phyloP scores from a whole-genome alignment of 2,329 filamentous ascomycete species.

The Cercospora citrullina region DNA sequence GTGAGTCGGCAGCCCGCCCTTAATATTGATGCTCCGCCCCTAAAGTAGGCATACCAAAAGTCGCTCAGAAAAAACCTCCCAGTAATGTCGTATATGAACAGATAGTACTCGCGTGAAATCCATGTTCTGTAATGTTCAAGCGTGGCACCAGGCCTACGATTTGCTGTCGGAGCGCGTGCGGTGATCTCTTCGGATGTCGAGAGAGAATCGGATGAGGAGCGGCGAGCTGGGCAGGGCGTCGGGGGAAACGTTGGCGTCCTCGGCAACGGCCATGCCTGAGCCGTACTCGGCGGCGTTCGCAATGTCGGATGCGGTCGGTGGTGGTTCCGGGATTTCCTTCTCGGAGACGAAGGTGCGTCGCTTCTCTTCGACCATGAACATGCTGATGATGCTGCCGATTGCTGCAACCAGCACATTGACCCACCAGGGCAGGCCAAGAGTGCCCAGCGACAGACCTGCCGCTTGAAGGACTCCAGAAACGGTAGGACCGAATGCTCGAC shows the following conservation, averaged over 20 bases:
- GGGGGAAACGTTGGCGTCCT: conserved; percentile 30
- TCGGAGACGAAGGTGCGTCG: conserved; percentile 33
- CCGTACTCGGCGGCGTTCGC: conserved; percentile 26
- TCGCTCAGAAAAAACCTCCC: conserved; percentile 28
- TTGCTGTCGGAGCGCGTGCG: conserved; percentile 27
- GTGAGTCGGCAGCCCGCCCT: conserved; percentile 14
- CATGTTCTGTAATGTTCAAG: conserved; percentile 7
- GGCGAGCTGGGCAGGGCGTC: conserved; percentile 33
- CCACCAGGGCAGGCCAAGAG: conserved; percentile 94
- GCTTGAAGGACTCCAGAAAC: conserved; percentile 84
- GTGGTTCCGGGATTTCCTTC: conserved; percentile 26
- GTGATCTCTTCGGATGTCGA: conserved; percentile 27
- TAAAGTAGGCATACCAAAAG: conserved; percentile 18
- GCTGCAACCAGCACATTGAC: conserved; percentile 74
- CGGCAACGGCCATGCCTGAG: conserved; percentile 30
- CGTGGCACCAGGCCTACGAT: conserved; percentile 23
- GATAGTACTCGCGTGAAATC: conserved; percentile 9
- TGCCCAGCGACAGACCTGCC: conserved; percentile 73
- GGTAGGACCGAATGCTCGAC: conserved; percentile 83
- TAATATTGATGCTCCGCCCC: conserved; percentile 13
- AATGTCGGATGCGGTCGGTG: conserved; percentile 26
- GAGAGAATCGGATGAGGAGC: conserved; percentile 30
- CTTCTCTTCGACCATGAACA: conserved; percentile 59
- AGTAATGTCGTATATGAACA: conserved; percentile 19
- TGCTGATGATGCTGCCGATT: conserved; percentile 70